phyloP scores from a whole-genome alignment of 331 rosid genomes.

The Stylosanthes scabra region DNA sequence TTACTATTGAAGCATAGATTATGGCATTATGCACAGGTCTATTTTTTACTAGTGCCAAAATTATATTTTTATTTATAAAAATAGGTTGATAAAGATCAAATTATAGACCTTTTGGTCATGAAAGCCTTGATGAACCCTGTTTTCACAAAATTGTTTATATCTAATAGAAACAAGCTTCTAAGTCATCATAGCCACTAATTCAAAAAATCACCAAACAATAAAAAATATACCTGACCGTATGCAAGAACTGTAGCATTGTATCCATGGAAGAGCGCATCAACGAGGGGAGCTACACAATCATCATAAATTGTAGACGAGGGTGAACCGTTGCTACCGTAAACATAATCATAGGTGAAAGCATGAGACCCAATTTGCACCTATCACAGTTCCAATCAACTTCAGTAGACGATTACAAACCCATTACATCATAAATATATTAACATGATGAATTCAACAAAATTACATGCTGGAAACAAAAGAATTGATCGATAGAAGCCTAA shows the following conservation, averaged over 20 bases:
- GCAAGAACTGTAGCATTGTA: slow-evolving; percentile 98
- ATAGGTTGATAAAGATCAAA: no score
- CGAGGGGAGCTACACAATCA: slow-evolving; percentile 88
- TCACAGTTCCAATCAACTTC: background rate
- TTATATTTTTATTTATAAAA: no score
- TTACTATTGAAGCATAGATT: no score
- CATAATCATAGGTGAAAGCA: slow-evolving; percentile 82
- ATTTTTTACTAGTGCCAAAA: no score
- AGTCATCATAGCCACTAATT: background rate
- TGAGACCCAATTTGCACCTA: slow-evolving; percentile 95
- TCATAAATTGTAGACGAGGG: slow-evolving; percentile 58
- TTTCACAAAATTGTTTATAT: no score
- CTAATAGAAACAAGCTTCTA: background rate
- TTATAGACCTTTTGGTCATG: no score
- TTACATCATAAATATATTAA: background rate
- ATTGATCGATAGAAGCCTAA: background rate
- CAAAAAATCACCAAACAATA: background rate
- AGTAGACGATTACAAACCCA: background rate
- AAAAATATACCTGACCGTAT: slow-evolving; percentile 82
- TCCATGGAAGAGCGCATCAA: slow-evolving; percentile 84
- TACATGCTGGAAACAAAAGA: background rate
- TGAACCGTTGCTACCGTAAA: slow-evolving; percentile 64
- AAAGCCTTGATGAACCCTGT: no score
- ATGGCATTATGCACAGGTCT: no score
- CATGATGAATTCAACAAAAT: background rate